A percentile compares a stretch with the other conserved stretches of the same genome.
phyloP scores from a whole-genome alignment of 768 basidiomycete genomes.

The Russula brevipes region DNA sequence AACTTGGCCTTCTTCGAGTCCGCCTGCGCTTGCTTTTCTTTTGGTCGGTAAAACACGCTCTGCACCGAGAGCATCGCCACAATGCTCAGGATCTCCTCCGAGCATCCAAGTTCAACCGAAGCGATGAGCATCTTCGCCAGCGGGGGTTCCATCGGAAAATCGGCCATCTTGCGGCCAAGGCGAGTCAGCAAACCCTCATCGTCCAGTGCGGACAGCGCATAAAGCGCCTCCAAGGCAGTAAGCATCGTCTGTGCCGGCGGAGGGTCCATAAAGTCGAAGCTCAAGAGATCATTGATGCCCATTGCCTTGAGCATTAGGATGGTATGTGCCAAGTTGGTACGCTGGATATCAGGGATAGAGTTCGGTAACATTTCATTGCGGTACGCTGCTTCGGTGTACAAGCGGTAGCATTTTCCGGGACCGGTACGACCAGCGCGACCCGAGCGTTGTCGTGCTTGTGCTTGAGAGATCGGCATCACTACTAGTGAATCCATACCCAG shows the following conservation, averaged over 20 bases:
- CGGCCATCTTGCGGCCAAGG: slow-evolving; percentile 97
- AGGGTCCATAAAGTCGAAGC: slow-evolving; percentile 99
- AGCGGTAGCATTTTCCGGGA: slow-evolving; percentile 95
- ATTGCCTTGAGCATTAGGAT: slow-evolving; percentile 97
- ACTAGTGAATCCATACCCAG: slow-evolving; percentile 98
- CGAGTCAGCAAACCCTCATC: slow-evolving; percentile 94
- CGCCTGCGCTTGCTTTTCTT: slow-evolving; percentile 98
- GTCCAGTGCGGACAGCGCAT: slow-evolving; percentile 92
- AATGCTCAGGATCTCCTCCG: slow-evolving; percentile 94
- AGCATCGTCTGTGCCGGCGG: slow-evolving; percentile 96
- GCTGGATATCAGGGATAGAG: slow-evolving; percentile 96
- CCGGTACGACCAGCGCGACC: slow-evolving; percentile 98
- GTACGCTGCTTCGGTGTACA: slow-evolving; percentile 97
- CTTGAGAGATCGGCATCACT: slow-evolving; percentile 98
- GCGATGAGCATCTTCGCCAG: slow-evolving; percentile 98
- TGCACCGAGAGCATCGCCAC: slow-evolving; percentile 98
- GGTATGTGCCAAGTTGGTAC: slow-evolving; percentile 86
- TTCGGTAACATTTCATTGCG: slow-evolving; percentile 98
- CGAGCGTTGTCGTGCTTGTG: slow-evolving; percentile 91
- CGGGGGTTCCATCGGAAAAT: slow-evolving; percentile 97
- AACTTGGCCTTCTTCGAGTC: slow-evolving; percentile 99
- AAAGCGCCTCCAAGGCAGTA: slow-evolving; percentile 89
- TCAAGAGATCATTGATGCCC: slow-evolving; percentile 96
- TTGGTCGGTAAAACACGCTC: slow-evolving; percentile 96
- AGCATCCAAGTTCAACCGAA: slow-evolving; percentile 95